Evolutionary conservation across 2,329 filamentous ascomycete genomes (phyloP).

Genomic region (Neonectria magnoliae): DNA sequence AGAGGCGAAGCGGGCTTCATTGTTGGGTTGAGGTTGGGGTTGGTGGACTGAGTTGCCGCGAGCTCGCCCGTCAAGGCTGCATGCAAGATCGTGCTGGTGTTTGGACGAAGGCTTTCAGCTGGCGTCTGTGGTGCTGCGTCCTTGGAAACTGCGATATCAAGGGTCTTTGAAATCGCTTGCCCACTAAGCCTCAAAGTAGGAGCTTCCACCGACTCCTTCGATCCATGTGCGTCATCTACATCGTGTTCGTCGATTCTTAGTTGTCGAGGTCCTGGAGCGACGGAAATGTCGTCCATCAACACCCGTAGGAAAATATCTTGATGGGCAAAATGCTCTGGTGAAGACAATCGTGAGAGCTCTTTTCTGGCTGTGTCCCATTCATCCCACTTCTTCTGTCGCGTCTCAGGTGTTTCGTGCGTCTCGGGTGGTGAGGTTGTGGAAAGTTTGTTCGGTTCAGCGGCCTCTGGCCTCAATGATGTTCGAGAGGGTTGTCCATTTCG

Average conservation of each 20-base stretch:
- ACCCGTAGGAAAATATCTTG: conserved; percentile 30
- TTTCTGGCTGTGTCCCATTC: conserved; percentile 41
- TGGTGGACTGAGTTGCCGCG: background rate
- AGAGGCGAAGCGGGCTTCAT: background rate
- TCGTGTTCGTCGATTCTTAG: background rate
- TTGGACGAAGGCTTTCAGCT: background rate
- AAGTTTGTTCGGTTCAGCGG: conserved; percentile 11
- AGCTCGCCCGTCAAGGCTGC: conserved; percentile 2
- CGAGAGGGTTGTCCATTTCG: conserved; percentile 27
- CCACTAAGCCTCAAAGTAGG: background rate
- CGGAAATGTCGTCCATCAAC: conserved; percentile 26
- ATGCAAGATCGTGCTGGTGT: background rate
- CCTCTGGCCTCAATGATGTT: conserved; percentile 3
- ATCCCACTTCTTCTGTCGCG: conserved; percentile 35
- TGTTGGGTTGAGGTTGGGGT: background rate
- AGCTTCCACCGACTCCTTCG: background rate
- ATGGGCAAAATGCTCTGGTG: conserved; percentile 26
- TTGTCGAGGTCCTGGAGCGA: conserved; percentile 2
- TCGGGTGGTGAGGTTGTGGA: conserved; percentile 20
- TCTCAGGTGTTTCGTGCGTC: conserved; percentile 11
- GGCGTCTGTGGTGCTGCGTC: background rate
- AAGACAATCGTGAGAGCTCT: conserved; percentile 36
- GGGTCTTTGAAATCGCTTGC: background rate
- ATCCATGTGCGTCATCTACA: background rate
- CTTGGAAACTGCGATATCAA: background rate